Evolutionary conservation across 495 filamentous ascomycete species (phyloP), one percentile per base, ranked within the genome.

Genomic region (Bacidia gigantensis): DNA sequence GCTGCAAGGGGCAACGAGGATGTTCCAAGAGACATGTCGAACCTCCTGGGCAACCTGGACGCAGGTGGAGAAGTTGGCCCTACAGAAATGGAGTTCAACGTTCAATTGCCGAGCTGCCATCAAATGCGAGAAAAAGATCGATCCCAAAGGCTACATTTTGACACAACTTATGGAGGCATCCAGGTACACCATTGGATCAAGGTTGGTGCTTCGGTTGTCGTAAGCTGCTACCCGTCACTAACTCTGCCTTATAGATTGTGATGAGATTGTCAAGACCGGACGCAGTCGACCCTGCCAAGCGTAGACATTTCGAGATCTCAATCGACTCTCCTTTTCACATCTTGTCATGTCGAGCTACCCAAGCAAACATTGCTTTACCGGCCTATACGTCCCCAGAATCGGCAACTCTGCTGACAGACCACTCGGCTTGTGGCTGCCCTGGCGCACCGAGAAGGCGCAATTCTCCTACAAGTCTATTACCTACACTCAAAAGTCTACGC

Each of bases 161-260:
- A 97, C 59, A 95, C 89, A 46, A 95, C 92, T 14, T 97, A 89
- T 73, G 84, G 86, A 65, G 92, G 94, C 52, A 95, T 95, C 40
- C 87, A 95, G 60, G 89, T 98, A 45, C 88, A 89, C 60, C 92
- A 98, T 63, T 97, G 93, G 92, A 96, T 98, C 61, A 98, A 98
- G 81, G 92, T 93, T 18, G 7, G 41, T 44, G 20, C 41, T 44
- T 44, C 20, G 9, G 9, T 5, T 45, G 20, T 3, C 46, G 50
- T 10, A 18, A n/a, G 2, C 12, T 24, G 7, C 53, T 61, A n/a
- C 54, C 26, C 53, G 58, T 63, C 58, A 74, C 49, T n/a, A 24
- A 32, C 22, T 20, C 57, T 22, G 11, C 55, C n/a, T n/a, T n/a
- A n/a, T n/a, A 98, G 92, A 92, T 98, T 60, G 87, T 98, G 48